phyloP scores from a whole-genome alignment of 2,329 filamentous ascomycete genomes.

The Akanthomyces muscarius region DNA sequence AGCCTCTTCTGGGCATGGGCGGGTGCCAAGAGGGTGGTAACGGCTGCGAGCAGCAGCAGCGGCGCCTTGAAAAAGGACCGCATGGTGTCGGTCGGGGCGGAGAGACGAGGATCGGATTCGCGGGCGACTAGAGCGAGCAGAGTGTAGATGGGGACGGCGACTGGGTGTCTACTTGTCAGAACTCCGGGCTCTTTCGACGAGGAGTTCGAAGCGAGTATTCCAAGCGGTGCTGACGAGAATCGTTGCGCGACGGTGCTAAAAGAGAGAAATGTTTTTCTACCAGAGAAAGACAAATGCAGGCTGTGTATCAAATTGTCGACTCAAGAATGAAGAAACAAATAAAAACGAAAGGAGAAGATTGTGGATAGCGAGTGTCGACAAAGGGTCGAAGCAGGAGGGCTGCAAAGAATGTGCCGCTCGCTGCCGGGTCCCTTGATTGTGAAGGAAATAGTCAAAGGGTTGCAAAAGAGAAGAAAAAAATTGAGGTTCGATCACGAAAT shows the following conservation, averaged over 20 bases:
- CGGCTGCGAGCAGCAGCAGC: conserved; percentile 42
- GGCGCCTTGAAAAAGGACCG: conserved; percentile 43
- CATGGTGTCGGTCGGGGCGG: conserved; percentile 32
- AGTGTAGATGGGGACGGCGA: background rate
- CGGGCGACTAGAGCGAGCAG: background rate
- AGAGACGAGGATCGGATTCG: background rate
- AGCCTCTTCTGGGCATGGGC: conserved; percentile 63
- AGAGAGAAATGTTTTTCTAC: conserved; percentile 9
- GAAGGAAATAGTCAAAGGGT: background rate
- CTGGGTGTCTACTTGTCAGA: background rate
- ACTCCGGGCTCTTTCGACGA: background rate
- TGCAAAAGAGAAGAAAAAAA: background rate
- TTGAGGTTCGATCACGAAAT: background rate
- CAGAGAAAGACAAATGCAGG: conserved; percentile 15
- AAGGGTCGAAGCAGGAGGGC: background rate
- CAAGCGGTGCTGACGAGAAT: background rate
- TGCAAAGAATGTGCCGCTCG: background rate
- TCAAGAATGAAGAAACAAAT: conserved; percentile 11
- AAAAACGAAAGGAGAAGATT: conserved; percentile 20
- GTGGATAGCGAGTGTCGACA: conserved; percentile 13
- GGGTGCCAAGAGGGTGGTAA: conserved; percentile 42
- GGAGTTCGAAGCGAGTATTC: background rate
- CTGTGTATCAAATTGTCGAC: conserved; percentile 2
- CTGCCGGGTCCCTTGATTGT: background rate
- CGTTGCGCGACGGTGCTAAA: background rate